Evolutionary conservation across 441 rosid genomes (phyloP).

Genomic region (Adansonia rubrostipa): DNA sequence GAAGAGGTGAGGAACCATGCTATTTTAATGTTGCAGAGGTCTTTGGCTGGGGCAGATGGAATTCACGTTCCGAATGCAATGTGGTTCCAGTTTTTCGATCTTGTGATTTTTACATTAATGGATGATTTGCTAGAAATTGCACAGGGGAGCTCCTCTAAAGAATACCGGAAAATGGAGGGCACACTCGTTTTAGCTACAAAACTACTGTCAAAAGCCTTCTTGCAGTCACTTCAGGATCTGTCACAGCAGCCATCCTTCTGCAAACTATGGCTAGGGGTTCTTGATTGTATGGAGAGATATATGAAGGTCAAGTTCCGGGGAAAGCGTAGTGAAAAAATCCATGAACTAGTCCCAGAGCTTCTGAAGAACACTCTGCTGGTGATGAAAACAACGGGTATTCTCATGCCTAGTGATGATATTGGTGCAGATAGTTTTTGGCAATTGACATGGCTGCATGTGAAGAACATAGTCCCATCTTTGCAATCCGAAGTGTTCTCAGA

Average conservation of each 20-base stretch:
- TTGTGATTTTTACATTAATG: conserved; percentile 57
- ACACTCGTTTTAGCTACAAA: conserved; percentile 64
- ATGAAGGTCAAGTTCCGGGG: conserved; percentile 60
- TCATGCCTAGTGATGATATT: conserved; percentile 59
- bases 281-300: conserved; percentile 60
- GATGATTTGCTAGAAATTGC: conserved; percentile 59
- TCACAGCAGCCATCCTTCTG: conserved; percentile 69
- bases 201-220: conserved; percentile 60
- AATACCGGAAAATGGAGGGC: conserved; percentile 63
- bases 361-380: conserved; percentile 68
- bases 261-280: conserved; percentile 71
- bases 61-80: conserved; percentile 47
- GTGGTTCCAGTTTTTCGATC: conserved; percentile 72
- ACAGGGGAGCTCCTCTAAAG: conserved; percentile 55
- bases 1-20: conserved; percentile 74
- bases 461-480: conserved; percentile 56
- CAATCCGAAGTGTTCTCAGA: conserved; percentile 67
- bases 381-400: conserved; percentile 67
- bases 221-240: conserved; percentile 58
- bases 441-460: conserved; percentile 68
- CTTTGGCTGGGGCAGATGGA: conserved; percentile 57
- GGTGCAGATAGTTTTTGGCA: conserved; percentile 81
- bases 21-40: conserved; percentile 53
- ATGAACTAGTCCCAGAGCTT: conserved; percentile 65
- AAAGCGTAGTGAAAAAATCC: conserved; percentile 60